Evolutionary conservation across 2,329 filamentous ascomycete species (phyloP).

Genomic region (Aspergillus puulaauensis): DNA sequence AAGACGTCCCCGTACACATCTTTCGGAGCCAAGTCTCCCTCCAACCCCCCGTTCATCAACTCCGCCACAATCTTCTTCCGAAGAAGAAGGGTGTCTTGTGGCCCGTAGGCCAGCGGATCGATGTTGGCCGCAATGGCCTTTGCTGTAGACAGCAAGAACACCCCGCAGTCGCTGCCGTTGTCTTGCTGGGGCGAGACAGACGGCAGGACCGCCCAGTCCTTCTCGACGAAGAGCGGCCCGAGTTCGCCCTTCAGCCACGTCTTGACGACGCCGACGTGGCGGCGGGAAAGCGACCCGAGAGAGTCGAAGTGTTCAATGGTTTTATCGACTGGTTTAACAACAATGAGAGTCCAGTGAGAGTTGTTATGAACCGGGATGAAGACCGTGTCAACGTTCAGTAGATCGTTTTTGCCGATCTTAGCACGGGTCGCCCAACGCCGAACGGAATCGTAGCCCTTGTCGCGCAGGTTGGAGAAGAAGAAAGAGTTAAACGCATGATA

Average conservation of each 20-base stretch:
- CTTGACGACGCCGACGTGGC: slow-evolving; percentile 38
- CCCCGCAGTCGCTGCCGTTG: slow-evolving; percentile 52
- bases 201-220: slow-evolving; percentile 44
- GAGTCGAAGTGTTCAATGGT: slow-evolving; percentile 52
- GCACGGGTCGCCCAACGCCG: slow-evolving; percentile 46
- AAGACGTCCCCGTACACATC: slow-evolving; percentile 19
- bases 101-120: slow-evolving; percentile 43
- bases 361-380: slow-evolving; percentile 49
- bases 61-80: slow-evolving; percentile 50
- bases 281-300: slow-evolving; percentile 32
- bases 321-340: slow-evolving; percentile 43
- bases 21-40: slow-evolving; percentile 41
- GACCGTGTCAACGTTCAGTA: slow-evolving; percentile 48
- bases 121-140: slow-evolving; percentile 47
- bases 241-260: slow-evolving; percentile 46
- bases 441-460: slow-evolving; percentile 31
- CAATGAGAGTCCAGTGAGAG: slow-evolving; percentile 50
- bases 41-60: slow-evolving; percentile 45
- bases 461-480: slow-evolving; percentile 44
- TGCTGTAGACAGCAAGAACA: slow-evolving; percentile 50
- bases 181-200: slow-evolving; percentile 45
- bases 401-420: slow-evolving; percentile 46
- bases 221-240: slow-evolving; percentile 37
- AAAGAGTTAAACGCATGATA: slow-evolving; percentile 47
- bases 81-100: slow-evolving; percentile 40